A percentile compares a stretch with the other conserved stretches of the same genome.
Conservation (phyloP, 306 rosid species). For the Prunus davidiana region DNA sequence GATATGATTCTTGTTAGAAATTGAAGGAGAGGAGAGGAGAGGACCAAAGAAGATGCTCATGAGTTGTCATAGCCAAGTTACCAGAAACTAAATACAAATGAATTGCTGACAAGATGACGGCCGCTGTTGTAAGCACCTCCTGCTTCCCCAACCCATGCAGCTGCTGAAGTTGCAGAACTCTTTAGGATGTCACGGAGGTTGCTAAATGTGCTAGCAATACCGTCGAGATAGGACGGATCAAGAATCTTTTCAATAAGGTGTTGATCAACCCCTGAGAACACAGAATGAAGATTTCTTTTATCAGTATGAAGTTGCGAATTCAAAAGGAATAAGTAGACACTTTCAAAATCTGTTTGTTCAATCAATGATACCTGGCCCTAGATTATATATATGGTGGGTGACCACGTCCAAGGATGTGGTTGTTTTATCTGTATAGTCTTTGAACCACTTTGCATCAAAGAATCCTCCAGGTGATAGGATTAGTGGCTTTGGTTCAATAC, state of each 20-base stretch:
- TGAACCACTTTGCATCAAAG: constrained; percentile 74
- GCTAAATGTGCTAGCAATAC: constrained; percentile 47
- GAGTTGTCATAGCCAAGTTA: constrained; percentile 10
- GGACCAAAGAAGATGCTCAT: neutral
- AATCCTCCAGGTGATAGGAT: constrained; percentile 90
- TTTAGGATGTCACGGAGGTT: constrained; percentile 49
- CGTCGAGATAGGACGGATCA: constrained; percentile 62
- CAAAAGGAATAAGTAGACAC: neutral
- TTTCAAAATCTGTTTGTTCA: neutral
- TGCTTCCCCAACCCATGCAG: constrained; percentile 94
- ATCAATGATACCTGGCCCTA: constrained; percentile 70
- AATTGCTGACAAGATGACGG: constrained; percentile 69
- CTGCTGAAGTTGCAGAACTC: constrained; percentile 46
- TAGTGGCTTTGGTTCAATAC: constrained; percentile 56
- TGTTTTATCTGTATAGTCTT: constrained; percentile 49
- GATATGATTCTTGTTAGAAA: neutral
- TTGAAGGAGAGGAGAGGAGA: neutral
- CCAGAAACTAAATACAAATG: constrained; percentile 88
- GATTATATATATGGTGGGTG: constrained; percentile 86
- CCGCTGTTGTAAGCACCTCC: constrained; percentile 98
- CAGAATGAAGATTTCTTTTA: constrained; percentile 7
- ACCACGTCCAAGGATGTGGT: constrained; percentile 41
- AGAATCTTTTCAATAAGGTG: constrained; percentile 66
- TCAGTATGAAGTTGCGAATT: constrained; percentile 9
- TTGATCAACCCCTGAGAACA: constrained; percentile 58